Base-by-base conservation (phyloP, 2,329 filamentous ascomycete species). In the Hymenoscyphus linearis region DNA sequence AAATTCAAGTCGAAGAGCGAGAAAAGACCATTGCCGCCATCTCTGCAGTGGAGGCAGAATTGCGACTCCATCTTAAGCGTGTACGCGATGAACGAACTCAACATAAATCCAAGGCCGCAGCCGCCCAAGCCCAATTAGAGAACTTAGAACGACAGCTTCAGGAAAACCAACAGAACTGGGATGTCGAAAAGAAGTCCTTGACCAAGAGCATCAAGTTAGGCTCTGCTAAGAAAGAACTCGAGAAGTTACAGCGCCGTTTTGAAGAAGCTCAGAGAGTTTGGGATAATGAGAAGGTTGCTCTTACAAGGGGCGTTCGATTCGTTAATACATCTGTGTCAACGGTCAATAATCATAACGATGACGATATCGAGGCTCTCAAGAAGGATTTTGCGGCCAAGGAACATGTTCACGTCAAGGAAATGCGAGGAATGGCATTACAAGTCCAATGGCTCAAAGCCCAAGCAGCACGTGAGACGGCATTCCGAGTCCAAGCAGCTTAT, bases 361-460 rank as follows among this genome's bases (percentile, higher is more conserved):
- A 50, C 2, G 76, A 79, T 60, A 68, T 79, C 7, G 71, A 76
- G 25, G 66, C 62, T 37, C 60, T 75, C 57, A 72, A 72, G 59
- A 68, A 72, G 59, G 68, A 73, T 52, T 66, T 71, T 26, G 72
- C 73, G 37, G 72, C 71, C 60, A 70, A 63, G 57, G 86, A 91
- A 69, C 85, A 84, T 67, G 80, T 83, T 52, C 90, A 95, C 73
- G 79, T 81, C 69, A 87, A 86, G 74, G 90, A 96, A 76, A 78
- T 97, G 58, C 85, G 87, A 67, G 93, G 93, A 18, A 81, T 98
- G 72, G 84, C 85, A 58, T 89, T 95, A 77, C 93, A 98, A 76
- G 93, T 98, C 73, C 85, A 92, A 70, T 98, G 90, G 86, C 85
- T 98, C 74, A 86, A 92, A 69, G 90, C 91, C 1, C 85, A 88